These are phyloP conservation scores for Talaromyces atroroseus DNA, from an alignment of 2,329 filamentous ascomycete genomes.

Conservation along the genomic window DNA sequence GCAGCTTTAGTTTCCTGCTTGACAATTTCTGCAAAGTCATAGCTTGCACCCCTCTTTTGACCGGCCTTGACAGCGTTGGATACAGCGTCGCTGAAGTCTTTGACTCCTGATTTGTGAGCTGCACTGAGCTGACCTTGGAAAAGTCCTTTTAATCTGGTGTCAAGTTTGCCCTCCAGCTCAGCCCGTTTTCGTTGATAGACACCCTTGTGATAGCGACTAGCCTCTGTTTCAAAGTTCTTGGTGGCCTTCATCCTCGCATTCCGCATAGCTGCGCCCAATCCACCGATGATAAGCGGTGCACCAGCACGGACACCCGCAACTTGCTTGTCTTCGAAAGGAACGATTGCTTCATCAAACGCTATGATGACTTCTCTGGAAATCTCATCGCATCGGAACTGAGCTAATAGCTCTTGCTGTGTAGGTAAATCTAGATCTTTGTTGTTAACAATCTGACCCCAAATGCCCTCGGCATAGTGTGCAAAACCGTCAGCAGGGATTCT, in stretches of 20 bases:
- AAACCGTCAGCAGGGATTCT: conserved; percentile 97
- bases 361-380: conserved; percentile 84
- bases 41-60: conserved; percentile 82
- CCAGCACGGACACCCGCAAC: conserved; percentile 68
- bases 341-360: conserved; percentile 73
- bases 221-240: conserved; percentile 81
- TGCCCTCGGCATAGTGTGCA: conserved; percentile 81
- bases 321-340: conserved; percentile 81
- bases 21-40: conserved; percentile 95
- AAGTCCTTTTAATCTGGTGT: conserved; percentile 78
- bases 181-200: conserved; percentile 81
- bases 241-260: conserved; percentile 66
- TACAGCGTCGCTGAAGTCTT: conserved; percentile 81
- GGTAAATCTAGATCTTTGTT: conserved; percentile 97
- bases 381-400: conserved; percentile 96
- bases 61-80: conserved; percentile 80
- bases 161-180: conserved; percentile 81
- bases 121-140: conserved; percentile 84
- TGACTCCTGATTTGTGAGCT: conserved; percentile 81
- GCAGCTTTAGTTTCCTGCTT: conserved; percentile 74
- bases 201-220: conserved; percentile 92
- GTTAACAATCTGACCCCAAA: conserved; percentile 98
- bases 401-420: conserved; percentile 92
- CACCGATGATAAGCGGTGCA: conserved; percentile 64
- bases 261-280: conserved; percentile 69